Percentiles rank a stretch among this genome's conserved stretches.
Conservation (phyloP, 768 basidiomycete genomes). For the Amyloporia xantha region DNA sequence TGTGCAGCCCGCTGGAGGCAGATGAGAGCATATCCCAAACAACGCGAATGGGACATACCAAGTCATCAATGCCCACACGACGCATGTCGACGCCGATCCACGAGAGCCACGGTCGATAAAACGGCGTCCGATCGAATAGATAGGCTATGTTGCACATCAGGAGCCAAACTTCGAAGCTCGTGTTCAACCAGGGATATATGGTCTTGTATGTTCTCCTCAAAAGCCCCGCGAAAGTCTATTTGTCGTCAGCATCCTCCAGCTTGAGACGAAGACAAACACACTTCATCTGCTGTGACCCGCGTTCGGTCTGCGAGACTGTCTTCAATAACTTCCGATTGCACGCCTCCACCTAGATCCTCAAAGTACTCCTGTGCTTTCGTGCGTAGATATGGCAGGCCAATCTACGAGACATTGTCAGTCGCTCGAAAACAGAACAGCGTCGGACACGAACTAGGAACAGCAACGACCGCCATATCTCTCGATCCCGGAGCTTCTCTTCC, state of each 20-base stretch:
- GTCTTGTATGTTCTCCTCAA: conserved; percentile 60
- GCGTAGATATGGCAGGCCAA: conserved; percentile 84
- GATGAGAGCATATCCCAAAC: neutral
- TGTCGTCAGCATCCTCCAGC: neutral
- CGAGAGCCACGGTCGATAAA: conserved; percentile 87
- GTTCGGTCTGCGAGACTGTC: conserved; percentile 40
- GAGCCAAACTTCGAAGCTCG: conserved; percentile 73
- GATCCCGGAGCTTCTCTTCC: conserved; percentile 57
- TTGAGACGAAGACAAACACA: conserved; percentile 25
- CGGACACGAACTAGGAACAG: conserved; percentile 61
- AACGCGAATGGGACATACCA: conserved; percentile 43
- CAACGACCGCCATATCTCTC: conserved; percentile 72
- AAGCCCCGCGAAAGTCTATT: conserved; percentile 45
- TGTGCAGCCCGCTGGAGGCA: conserved; percentile 21
- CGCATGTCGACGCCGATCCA: conserved; percentile 83
- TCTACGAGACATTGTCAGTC: conserved; percentile 32
- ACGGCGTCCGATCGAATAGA: conserved; percentile 79
- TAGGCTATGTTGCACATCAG: conserved; percentile 83
- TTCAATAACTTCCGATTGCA: conserved; percentile 58
- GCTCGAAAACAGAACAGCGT: conserved; percentile 1
- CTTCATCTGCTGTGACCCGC: conserved; percentile 46
- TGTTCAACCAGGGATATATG: conserved; percentile 79
- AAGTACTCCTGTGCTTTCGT: conserved; percentile 88
- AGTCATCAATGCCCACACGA: conserved; percentile 71
- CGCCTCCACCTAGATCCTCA: conserved; percentile 82